A percentile compares a stretch with the other conserved stretches of the same genome.
Conservation (phyloP, 2,329 filamentous ascomycete genomes). For the Colletotrichum horii region DNA sequence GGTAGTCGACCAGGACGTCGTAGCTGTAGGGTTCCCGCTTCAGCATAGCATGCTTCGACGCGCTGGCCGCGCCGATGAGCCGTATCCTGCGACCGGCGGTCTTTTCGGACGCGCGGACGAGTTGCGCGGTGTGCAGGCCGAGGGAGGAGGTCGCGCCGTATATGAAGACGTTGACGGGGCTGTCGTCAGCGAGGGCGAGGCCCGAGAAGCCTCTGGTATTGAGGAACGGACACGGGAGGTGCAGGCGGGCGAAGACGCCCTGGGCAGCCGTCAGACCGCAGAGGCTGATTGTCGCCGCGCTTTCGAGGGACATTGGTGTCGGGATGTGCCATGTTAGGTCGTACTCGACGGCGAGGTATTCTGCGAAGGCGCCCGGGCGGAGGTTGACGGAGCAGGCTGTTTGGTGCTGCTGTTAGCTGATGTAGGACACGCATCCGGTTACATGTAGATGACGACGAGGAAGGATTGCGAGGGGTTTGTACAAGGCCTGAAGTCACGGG, state of each 20-base stretch:
- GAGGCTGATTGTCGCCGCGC: constrained; percentile 43
- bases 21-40: constrained; percentile 38
- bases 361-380: constrained; percentile 49
- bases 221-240: constrained; percentile 36
- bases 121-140: constrained; percentile 36
- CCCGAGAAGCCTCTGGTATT: neutral
- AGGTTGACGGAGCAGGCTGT: constrained; percentile 43
- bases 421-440: neutral
- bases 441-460: neutral
- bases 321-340: constrained; percentile 45
- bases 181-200: neutral
- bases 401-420: neutral
- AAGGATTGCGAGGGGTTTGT: neutral
- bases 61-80: constrained; percentile 35
- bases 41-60: constrained; percentile 29
- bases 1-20: constrained; percentile 43
- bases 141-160: constrained; percentile 38
- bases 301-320: constrained; percentile 31
- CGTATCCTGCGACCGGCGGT: constrained; percentile 15
- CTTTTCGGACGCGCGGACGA: constrained; percentile 23
- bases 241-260: constrained; percentile 41
- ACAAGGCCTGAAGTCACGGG: neutral
- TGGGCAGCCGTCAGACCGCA: constrained; percentile 49
- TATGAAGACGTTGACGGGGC: constrained; percentile 28
- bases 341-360: constrained; percentile 37